Conservation (phyloP, 768 basidiomycete genomes). For the Lentinula detonsa region DNA sequence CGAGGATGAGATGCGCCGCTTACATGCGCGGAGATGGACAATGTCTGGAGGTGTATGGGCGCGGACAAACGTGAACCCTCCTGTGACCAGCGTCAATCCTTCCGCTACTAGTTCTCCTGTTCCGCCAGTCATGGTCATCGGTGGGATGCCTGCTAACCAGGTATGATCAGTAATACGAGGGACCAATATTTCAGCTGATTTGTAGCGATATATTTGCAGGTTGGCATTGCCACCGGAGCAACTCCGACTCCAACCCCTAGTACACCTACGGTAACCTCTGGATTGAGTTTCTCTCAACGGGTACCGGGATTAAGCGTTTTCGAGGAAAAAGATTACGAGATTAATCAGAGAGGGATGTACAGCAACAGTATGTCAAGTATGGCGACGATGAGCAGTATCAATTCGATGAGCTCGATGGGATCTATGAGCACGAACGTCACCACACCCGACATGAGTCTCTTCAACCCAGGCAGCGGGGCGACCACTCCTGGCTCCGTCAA, state of each 20-base stretch:
- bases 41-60: slow-evolving; percentile 52
- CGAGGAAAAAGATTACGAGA: slow-evolving; percentile 77
- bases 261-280: neutral
- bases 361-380: neutral
- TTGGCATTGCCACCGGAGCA: neutral
- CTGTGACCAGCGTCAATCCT: neutral
- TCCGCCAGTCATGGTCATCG: neutral
- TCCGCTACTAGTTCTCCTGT: neutral
- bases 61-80: slow-evolving; percentile 35
- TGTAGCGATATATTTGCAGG: neutral
- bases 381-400: neutral
- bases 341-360: slow-evolving; percentile 21
- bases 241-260: neutral
- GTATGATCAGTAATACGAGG: neutral
- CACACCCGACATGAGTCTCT: neutral
- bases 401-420: neutral
- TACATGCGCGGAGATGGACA: slow-evolving; percentile 72
- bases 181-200: neutral
- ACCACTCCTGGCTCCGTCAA: neutral
- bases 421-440: neutral
- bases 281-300: neutral
- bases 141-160: slow-evolving; percentile 1
- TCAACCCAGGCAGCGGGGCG: neutral
- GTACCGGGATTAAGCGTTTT: slow-evolving; percentile 44
- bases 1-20: slow-evolving; percentile 72